phyloP scores from a whole-genome alignment of 352 stramenopile genomes.

The Peronosclerospora sorghi region DNA sequence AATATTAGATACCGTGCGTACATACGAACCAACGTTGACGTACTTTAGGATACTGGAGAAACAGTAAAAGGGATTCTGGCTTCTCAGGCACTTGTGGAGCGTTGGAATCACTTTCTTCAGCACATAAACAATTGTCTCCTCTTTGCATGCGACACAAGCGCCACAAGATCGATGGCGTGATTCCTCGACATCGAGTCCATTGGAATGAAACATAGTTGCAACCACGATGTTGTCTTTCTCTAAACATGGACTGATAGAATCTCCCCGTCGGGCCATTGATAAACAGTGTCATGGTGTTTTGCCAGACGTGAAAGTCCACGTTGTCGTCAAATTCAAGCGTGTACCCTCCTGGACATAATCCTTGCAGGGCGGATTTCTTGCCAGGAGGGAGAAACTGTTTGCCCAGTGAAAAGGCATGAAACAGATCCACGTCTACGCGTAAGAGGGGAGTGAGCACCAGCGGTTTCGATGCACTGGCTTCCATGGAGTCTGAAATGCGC shows the following conservation, averaged over 20 bases:
- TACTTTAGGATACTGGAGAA: conserved; percentile 21
- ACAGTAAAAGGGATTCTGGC: conserved; percentile 10
- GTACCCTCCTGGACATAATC: conserved; percentile 22
- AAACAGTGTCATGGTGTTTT: conserved; percentile 32
- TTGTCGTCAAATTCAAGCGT: conserved; percentile 22
- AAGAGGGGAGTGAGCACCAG: conserved; percentile 10
- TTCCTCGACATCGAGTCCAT: conserved; percentile 7
- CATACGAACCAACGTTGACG: background rate
- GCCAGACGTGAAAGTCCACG: conserved; percentile 35
- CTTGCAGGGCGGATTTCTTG: conserved; percentile 41
- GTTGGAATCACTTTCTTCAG: conserved; percentile 8
- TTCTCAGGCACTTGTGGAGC: conserved; percentile 1
- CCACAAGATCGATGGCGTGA: conserved; percentile 9
- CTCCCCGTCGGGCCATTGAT: conserved; percentile 2
- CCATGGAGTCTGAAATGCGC: conserved; percentile 3
- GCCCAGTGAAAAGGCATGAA: conserved; percentile 40
- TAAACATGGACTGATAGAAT: conserved; percentile 14
- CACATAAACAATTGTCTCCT: conserved; percentile 10
- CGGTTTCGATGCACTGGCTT: background rate
- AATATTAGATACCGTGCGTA: background rate
- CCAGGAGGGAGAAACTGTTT: conserved; percentile 43
- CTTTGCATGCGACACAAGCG: conserved; percentile 11
- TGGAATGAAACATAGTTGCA: conserved; percentile 13
- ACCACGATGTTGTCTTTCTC: conserved; percentile 4
- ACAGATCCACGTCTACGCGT: conserved; percentile 26